Evolutionary conservation across 1,284 basidiomycete species (phyloP).

Genomic region (Tausonia pullulans): DNA sequence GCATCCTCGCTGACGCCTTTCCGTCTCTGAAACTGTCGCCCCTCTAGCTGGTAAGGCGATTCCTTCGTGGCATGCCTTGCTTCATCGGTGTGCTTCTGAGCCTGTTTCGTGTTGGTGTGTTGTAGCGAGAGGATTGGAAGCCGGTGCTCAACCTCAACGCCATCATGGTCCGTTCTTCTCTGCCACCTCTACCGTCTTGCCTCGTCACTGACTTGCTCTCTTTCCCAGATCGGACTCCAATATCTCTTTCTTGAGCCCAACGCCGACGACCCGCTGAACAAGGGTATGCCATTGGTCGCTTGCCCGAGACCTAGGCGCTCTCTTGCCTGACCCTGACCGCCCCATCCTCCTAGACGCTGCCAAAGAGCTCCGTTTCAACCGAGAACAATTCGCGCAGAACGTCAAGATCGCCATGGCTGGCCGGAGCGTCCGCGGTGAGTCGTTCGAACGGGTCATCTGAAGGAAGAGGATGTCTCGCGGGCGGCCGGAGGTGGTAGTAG

Average conservation of each 20-base stretch:
- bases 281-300: constrained; percentile 50
- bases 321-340: neutral
- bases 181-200: neutral
- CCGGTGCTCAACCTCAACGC: constrained; percentile 47
- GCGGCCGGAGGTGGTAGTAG: no score
- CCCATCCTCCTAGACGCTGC: constrained; percentile 61
- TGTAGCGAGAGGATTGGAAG: constrained; percentile 96
- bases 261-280: constrained; percentile 96
- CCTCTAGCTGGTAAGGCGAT: neutral
- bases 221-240: constrained; percentile 94
- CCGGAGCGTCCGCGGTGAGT: constrained; percentile 56
- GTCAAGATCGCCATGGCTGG: constrained; percentile 78
- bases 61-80: neutral
- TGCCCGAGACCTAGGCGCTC: neutral
- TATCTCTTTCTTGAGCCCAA: constrained; percentile 98
- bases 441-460: constrained; percentile 61
- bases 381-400: constrained; percentile 66
- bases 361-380: constrained; percentile 73
- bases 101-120: neutral
- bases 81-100: neutral
- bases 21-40: neutral
- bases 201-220: constrained; percentile 34
- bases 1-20: neutral
- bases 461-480: neutral
- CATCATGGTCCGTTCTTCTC: constrained; percentile 11